A percentile compares a stretch with the other conserved stretches of the same genome.
These are phyloP conservation scores for Diaporthe sp. DNA, from an alignment of 2,329 filamentous ascomycete genomes.

Conservation along the genomic window DNA sequence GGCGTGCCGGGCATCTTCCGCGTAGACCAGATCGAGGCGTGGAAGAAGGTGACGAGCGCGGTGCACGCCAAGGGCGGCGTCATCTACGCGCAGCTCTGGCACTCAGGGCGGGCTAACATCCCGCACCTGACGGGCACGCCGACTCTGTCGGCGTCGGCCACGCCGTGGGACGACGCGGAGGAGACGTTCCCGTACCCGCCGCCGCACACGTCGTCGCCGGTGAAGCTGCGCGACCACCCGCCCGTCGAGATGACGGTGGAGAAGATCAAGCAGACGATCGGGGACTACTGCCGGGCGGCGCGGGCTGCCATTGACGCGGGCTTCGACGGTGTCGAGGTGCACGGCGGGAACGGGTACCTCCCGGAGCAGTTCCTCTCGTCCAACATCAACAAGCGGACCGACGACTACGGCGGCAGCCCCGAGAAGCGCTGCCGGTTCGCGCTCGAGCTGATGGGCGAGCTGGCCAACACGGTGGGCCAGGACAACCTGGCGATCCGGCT, in stretches of 20 bases:
- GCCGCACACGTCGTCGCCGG: constrained; percentile 22
- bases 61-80: constrained; percentile 71
- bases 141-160: constrained; percentile 32
- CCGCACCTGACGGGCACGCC: constrained; percentile 37
- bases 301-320: constrained; percentile 66
- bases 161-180: constrained; percentile 34
- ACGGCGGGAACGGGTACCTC: constrained; percentile 56
- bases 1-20: constrained; percentile 70
- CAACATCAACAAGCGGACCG: constrained; percentile 66
- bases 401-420: constrained; percentile 67
- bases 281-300: constrained; percentile 49
- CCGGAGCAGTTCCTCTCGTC: constrained; percentile 70
- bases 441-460: constrained; percentile 66
- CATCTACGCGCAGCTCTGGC: constrained; percentile 74
- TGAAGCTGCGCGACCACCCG: constrained; percentile 36
- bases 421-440: constrained; percentile 67
- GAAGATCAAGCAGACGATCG: constrained; percentile 55
- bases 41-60: constrained; percentile 70
- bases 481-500: constrained; percentile 66
- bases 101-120: constrained; percentile 62
- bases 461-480: constrained; percentile 64
- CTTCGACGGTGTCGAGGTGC: constrained; percentile 61
- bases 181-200: constrained; percentile 34
- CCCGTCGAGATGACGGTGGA: constrained; percentile 52
- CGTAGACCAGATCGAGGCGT: constrained; percentile 65